Base-by-base conservation (phyloP, 345 rosid genomes). In the Pugionium dolabratum region DNA sequence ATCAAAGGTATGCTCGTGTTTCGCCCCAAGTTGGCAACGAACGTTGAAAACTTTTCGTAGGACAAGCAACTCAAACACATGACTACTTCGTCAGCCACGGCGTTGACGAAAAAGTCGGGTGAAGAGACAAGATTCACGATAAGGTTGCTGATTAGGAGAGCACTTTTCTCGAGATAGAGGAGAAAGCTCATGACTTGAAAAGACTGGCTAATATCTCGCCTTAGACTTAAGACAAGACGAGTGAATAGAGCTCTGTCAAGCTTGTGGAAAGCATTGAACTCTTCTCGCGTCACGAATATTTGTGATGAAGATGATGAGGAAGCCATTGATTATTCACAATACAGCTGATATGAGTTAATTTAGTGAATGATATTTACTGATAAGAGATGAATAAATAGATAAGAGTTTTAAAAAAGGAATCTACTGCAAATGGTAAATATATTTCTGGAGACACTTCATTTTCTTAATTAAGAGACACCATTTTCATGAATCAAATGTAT, bases 121-220 rank as follows among this genome's bases (percentile, higher is more conserved):
- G 68, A 54, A 2, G 52, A n/a, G 48, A 67, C 4, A 31, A 83
- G 27, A 4, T 31, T 31, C 25, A 11, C n/a, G 39, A 87, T 76
- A 6, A 85, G 48, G 57, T 74, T 26, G 6, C 39, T 53, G 25
- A 53, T 26, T 18, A 18, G 18, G 31, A 35, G 34, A 1, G 68
- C 52, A 5, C 70, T 35, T 10, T 74, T 67, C 68, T 90, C 97
- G 2, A 90, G 80, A 80, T 78, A 90, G 7, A 90, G 31, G 80
- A 82, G 77, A 3, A 87, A 58, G 2, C 84, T 88, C 82, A 87
- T 67, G 55, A 84, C 77, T 2, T 82, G 84, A 63, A 81, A 39
- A 4, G 97, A 81, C 40, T 81, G 71, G 2, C 9, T 31, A 2
- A 78, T 81, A 71, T 84, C 81, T 32, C 85, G 85, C 26, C 64